Base-by-base conservation (phyloP, 2,329 filamentous ascomycete genomes). In the Sporothrix euskadiensis region DNA sequence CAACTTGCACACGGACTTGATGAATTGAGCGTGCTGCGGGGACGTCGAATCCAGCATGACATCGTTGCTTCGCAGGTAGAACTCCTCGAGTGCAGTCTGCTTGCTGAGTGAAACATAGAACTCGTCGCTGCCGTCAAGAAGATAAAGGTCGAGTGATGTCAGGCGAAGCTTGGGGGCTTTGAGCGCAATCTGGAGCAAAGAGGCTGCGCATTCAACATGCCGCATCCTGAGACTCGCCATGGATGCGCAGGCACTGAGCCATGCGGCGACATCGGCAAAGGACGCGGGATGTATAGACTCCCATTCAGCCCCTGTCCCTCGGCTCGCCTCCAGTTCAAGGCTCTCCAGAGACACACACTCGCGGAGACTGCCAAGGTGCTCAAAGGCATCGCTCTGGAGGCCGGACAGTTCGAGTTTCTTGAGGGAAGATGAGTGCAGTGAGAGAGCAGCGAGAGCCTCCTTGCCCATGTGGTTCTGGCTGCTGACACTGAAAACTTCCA, bases 401-500 rank as follows among this genome's bases (percentile, higher is more conserved):
- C 76, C 79, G 16, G 78, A 76, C 1, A 84, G 78, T 14, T 73
- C 74, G 3, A 84, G 77, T 3, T 59, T 75, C 57, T 76, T 79
- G 5, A 85, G 76, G 3, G 83, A 83, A 5, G 72, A 39, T 0
- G 82, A 78, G 71, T 84, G 83, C 1, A 71, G 69, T 32, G 73
- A 85, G 12, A 93, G 81, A 4, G 89, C 88, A 57, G 83, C 79
- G 16, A 91, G 86, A 0, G 89, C 87, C 59, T 87, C 82, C 3
- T 83, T 80, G 0, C 86, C 86, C 19, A 91, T 83, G 2, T 84
- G 81, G 75, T 88, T 88, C 56, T 83, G 82, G 77, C 86, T 87
- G 71, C 89, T 84, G 39, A 89, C 85, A 73, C 88, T 83, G 73
- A 93, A 89, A 26, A 84, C 85, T 73, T 84, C 83, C 12, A 93